phyloP scores from a whole-genome alignment of 2,329 filamentous ascomycete species.

The Xylariaceae sp. region DNA sequence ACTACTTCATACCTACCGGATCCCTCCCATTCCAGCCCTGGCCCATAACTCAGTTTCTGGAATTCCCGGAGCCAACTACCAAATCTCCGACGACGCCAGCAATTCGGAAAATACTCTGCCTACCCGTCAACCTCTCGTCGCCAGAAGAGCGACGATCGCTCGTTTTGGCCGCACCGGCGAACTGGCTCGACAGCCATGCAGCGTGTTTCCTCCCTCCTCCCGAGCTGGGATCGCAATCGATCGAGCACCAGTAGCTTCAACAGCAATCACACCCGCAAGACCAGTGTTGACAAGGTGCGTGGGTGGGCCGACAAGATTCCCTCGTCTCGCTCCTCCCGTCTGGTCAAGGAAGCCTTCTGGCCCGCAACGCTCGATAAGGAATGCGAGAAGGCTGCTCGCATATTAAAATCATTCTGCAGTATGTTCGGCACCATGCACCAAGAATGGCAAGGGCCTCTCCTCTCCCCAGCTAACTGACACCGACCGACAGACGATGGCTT shows the following conservation, averaged over 20 bases:
- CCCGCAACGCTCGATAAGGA: constrained; percentile 85
- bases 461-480: constrained; percentile 24
- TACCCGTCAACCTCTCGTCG: constrained; percentile 3
- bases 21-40: constrained; percentile 14
- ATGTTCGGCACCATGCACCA: constrained; percentile 43
- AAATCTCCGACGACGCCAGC: constrained; percentile 17
- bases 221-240: constrained; percentile 42
- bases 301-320: constrained; percentile 56
- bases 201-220: constrained; percentile 54
- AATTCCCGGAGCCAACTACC: constrained; percentile 14
- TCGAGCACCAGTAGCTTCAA: constrained; percentile 47
- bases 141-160: constrained; percentile 19
- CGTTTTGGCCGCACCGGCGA: constrained; percentile 19
- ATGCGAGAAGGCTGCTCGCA: constrained; percentile 88
- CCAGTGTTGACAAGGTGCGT: constrained; percentile 47
- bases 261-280: constrained; percentile 39
- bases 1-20: background rate
- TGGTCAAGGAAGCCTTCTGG: constrained; percentile 81
- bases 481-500: constrained; percentile 58
- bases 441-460: constrained; percentile 26
- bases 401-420: constrained; percentile 90
- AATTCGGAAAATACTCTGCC: constrained; percentile 1
- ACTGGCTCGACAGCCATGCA: constrained; percentile 45
- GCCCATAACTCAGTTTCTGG: constrained; percentile 11
- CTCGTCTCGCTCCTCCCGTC: constrained; percentile 60